phyloP scores from a whole-genome alignment of 139 green algal species.

The Chlorella ohadii region DNA sequence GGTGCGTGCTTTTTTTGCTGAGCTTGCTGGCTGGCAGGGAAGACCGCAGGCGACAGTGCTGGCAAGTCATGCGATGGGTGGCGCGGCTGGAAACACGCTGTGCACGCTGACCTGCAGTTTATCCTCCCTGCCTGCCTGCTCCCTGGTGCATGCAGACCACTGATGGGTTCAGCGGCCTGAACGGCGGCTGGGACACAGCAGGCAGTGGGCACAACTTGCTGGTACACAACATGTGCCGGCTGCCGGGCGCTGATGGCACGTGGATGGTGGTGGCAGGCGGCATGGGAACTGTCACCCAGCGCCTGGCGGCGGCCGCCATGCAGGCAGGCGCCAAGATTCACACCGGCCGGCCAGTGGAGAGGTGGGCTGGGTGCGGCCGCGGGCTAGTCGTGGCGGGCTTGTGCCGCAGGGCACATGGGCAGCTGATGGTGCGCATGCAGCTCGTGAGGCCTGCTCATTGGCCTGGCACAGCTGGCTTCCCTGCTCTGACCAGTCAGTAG shows the following conservation, averaged over 20 bases:
- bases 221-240: conserved; percentile 72
- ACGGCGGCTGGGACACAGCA: conserved; percentile 58
- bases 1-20: neutral
- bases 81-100: too few species aligned
- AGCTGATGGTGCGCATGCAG: too few species aligned
- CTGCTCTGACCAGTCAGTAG: too few species aligned
- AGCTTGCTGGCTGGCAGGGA: too few species aligned
- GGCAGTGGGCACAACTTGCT: conserved; percentile 71
- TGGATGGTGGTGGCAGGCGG: conserved; percentile 70
- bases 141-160: conserved; percentile 49
- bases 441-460: too few species aligned
- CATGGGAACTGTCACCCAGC: conserved; percentile 64
- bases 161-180: conserved; percentile 60
- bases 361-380: neutral
- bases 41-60: too few species aligned
- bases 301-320: conserved; percentile 42
- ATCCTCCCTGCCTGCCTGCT: neutral
- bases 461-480: too few species aligned
- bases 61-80: too few species aligned
- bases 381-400: too few species aligned
- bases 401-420: too few species aligned
- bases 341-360: conserved; percentile 48
- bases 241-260: conserved; percentile 54
- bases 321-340: conserved; percentile 52
- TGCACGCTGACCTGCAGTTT: too few species aligned